phyloP scores from a whole-genome alignment of 1,139 yeast genomes.

The Geotrichum macrosporum region DNA sequence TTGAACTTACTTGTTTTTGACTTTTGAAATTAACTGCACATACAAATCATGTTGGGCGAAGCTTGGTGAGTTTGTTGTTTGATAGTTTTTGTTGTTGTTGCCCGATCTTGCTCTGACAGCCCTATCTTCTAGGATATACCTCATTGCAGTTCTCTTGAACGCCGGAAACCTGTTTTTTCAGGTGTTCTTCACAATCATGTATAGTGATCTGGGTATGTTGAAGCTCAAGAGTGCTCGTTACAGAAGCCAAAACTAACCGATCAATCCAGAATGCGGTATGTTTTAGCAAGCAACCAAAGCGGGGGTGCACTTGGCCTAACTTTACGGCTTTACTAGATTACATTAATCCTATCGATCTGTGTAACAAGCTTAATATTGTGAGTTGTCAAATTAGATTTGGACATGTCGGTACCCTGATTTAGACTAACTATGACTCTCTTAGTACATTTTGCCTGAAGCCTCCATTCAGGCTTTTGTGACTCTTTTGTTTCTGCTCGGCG shows the following conservation, averaged over 20 bases:
- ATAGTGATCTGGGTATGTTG: constrained; percentile 74
- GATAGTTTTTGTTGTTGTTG: neutral
- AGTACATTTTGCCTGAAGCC: constrained; percentile 86
- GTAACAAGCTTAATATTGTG: constrained; percentile 78
- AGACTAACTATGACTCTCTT: no score
- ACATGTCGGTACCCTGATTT: neutral
- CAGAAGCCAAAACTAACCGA: no score
- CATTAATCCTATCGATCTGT: constrained; percentile 92
- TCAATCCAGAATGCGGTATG: constrained; percentile 29
- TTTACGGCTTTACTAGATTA: no score
- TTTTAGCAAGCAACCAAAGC: no score
- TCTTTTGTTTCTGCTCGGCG: constrained; percentile 69
- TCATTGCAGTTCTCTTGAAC: constrained; percentile 71
- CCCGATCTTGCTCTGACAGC: neutral
- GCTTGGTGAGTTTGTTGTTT: neutral
- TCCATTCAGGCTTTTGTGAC: constrained; percentile 74
- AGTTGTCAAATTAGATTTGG: constrained; percentile 22
- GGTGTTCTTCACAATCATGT: constrained; percentile 88
- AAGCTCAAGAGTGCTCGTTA: no score
- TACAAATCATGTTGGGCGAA: neutral
- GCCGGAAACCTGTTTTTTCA: constrained; percentile 84
- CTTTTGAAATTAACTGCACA: no score
- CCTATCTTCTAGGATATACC: constrained; percentile 26
- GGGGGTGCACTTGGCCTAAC: no score
- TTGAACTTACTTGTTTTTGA: no score